A percentile compares a stretch with the other conserved stretches of the same genome.
Conservation (phyloP, 2,329 filamentous ascomycete species). For the Sclerotinia trifoliorum region DNA sequence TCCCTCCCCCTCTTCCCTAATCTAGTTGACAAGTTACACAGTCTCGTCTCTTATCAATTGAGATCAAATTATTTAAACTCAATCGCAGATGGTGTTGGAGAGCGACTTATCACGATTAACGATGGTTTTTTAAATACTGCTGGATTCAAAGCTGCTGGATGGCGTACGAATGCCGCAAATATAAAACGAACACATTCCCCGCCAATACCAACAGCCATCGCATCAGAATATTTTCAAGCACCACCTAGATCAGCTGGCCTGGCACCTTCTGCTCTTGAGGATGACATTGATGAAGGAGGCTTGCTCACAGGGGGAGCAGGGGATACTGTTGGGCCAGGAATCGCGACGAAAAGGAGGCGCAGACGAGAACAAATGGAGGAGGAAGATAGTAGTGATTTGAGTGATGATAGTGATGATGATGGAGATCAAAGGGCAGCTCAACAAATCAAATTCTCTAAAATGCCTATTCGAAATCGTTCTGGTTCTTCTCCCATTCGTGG, state of each 20-base stretch:
- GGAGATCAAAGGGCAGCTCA: conserved; percentile 71
- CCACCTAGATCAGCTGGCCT: conserved; percentile 59
- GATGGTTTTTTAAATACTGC: conserved; percentile 75
- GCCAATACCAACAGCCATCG: conserved; percentile 78
- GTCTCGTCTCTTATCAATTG: conserved; percentile 79
- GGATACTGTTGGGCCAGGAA: conserved; percentile 66
- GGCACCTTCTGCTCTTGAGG: conserved; percentile 57
- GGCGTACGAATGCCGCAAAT: conserved; percentile 70
- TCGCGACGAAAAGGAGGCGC: conserved; percentile 64
- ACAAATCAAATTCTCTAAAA: conserved; percentile 94
- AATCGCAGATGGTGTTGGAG: conserved; percentile 79
- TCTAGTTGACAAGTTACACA: conserved; percentile 40
- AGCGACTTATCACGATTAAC: conserved; percentile 79
- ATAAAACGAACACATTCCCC: conserved; percentile 83
- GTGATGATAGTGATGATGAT: conserved; percentile 81
- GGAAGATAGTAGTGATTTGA: conserved; percentile 82
- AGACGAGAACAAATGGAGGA: conserved; percentile 70
- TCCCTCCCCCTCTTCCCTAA: background rate
- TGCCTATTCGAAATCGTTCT: conserved; percentile 82
- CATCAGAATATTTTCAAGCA: conserved; percentile 81
- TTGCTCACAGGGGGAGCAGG: conserved; percentile 67
- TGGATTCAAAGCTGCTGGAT: conserved; percentile 79
- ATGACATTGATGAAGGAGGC: conserved; percentile 62
- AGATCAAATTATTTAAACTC: conserved; percentile 77
- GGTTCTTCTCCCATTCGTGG: conserved; percentile 83